These are phyloP conservation scores for Monosporozyma servazzii DNA, from an alignment of 805 yeast species.

Conservation along the genomic window DNA sequence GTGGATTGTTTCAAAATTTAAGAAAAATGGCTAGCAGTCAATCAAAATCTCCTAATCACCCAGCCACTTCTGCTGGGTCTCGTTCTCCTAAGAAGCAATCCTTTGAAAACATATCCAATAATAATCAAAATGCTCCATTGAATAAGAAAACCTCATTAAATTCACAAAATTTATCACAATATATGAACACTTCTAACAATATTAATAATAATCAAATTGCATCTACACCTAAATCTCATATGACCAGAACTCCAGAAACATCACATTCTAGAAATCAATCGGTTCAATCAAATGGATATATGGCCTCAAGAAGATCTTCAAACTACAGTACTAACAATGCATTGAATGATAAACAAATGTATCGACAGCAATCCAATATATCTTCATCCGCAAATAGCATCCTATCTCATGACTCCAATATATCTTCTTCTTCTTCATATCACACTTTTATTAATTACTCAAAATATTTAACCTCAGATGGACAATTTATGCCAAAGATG, in stretches of 20 bases:
- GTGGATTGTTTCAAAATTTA: conserved; percentile 19
- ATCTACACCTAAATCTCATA: not conserved
- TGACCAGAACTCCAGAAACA: not conserved
- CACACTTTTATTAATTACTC: conserved; percentile 15
- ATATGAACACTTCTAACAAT: conserved; percentile 11
- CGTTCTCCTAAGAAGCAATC: not conserved
- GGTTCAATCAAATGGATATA: conserved; percentile 17
- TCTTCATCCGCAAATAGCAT: conserved; percentile 3
- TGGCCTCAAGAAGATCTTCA: conserved; percentile 14
- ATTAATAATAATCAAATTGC: not conserved
- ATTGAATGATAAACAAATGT: not conserved
- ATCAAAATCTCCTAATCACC: not conserved
- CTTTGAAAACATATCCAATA: not conserved
- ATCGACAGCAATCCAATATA: not conserved
- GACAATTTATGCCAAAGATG: conserved; percentile 41
- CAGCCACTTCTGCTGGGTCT: not conserved
- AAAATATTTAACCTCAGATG: conserved; percentile 26
- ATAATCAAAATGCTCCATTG: conserved; percentile 13
- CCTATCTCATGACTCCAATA: conserved; percentile 9
- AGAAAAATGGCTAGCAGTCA: conserved; percentile 19
- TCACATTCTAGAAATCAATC: conserved; percentile 17
- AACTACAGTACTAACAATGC: not conserved
- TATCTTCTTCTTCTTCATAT: conserved; percentile 20
- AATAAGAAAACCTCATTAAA: conserved; percentile 23
- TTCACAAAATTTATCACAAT: conserved; percentile 24